Base-by-base conservation (phyloP, 352 stramenopile species). In the Globisporangium recalcitrans region DNA sequence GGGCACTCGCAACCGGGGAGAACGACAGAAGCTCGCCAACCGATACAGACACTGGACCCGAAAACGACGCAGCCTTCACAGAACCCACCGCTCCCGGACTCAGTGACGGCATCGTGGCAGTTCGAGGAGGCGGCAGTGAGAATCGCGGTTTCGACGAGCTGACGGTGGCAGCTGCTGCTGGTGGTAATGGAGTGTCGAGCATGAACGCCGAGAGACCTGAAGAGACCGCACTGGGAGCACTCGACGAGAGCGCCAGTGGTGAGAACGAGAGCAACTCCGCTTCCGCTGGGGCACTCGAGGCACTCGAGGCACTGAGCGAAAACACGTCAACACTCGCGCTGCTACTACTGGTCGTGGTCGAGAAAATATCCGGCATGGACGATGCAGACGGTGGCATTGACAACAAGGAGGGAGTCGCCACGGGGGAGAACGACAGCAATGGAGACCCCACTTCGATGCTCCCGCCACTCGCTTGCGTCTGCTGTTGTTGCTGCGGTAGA, bases 1-100 rank as follows among this genome's bases (percentile, higher is more conserved):
- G 27, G 2, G 71, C 46, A 6, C 64, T 59, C 4, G 68, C 67
- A 19, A 89, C 65, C 1, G 80, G 80, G 29, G 80, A 87, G 57
- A 89, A 89, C n/a, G 77, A 87, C 48, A 89, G 63, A 49, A 89
- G 70, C 38, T 83, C 68, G 2, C 58, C 65, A 27, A 67, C 70
- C n/a, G 60, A 62, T 49, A 67, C 70, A 22, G 60, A 59, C 49
- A 61, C 57, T 31, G 73, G 58, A 0, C 36, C 54, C 2, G 68
- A 60, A 24, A 69, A 64, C 32, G 63, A 64, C 32, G 63, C 49
- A 11, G 63, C 36, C 40, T 55, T 64, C 26, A 31, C 10, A 2
- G 49, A 16, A 29, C 21, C 22, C 22, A 24, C 47, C 8, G 16
- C 8, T 2, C 9, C 59, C 27, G 67, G 21, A 6, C 22, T 57